Evolutionary conservation across 371 early-diverging fungal genomes (phyloP).

Genomic region (Smittium culicis): DNA sequence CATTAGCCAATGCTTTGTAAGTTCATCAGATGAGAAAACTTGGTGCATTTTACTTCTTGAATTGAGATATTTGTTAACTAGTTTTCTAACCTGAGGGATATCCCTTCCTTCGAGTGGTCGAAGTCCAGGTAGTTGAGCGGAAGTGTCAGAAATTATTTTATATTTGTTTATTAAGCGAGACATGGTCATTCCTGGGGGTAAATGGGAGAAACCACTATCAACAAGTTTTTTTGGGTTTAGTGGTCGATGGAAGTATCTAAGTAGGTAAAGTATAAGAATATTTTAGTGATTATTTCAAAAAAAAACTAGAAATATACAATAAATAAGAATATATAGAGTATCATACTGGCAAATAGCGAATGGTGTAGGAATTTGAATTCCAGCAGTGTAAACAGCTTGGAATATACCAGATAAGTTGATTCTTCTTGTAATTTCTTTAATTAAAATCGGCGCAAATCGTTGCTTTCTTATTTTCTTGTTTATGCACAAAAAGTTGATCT

Average conservation of each 20-base stretch:
- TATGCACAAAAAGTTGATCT: conserved; percentile 98
- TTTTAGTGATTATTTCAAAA: neutral
- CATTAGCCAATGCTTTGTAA: conserved; percentile 82
- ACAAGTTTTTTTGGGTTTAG: conserved; percentile 87
- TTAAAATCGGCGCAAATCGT: conserved; percentile 95
- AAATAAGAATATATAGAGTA: conserved; percentile 24
- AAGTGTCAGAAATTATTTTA: conserved; percentile 38
- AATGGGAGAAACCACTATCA: conserved; percentile 76
- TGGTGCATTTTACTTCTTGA: conserved; percentile 54
- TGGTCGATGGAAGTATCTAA: conserved; percentile 77
- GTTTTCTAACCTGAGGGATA: conserved; percentile 47
- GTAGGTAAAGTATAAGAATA: neutral
- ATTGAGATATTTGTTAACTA: conserved; percentile 57
- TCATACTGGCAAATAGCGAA: conserved; percentile 49
- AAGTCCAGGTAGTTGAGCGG: conserved; percentile 39
- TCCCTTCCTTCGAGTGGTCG: conserved; percentile 64
- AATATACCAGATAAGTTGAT: conserved; percentile 87
- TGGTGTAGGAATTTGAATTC: conserved; percentile 80
- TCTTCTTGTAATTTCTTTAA: conserved; percentile 94
- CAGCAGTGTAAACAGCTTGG: conserved; percentile 97
- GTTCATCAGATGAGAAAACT: conserved; percentile 58
- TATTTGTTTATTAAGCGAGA: conserved; percentile 53
- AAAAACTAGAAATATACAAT: neutral
- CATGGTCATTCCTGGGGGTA: conserved; percentile 58
- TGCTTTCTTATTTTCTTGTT: conserved; percentile 90